phyloP scores from a whole-genome alignment of 2,329 filamentous ascomycete species.

The Colletotrichum gigasporum region DNA sequence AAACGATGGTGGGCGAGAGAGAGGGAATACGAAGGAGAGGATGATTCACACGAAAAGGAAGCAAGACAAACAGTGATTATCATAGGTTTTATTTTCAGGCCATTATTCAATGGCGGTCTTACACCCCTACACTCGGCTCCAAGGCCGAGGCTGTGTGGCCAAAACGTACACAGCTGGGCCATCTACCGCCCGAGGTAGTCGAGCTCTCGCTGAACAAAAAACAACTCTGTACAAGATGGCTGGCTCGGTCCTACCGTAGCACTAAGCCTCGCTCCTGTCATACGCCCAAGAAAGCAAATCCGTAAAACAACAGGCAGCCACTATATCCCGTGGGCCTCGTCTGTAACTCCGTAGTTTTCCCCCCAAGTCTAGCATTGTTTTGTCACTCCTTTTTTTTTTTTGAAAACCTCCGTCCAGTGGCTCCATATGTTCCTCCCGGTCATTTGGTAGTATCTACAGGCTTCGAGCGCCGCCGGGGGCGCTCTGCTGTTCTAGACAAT shows the following conservation, averaged over 20 bases:
- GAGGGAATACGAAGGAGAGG: neutral
- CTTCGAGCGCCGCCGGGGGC: neutral
- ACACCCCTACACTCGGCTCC: neutral
- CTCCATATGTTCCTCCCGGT: slow-evolving; percentile 14
- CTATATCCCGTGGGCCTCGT: slow-evolving; percentile 18
- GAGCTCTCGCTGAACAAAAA: neutral
- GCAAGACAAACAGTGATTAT: neutral
- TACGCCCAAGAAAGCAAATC: slow-evolving; percentile 22
- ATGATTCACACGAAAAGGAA: neutral
- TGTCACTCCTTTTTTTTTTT: slow-evolving; percentile 6
- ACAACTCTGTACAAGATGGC: slow-evolving; percentile 24
- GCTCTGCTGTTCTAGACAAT: slow-evolving; percentile 15
- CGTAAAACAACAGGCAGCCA: slow-evolving; percentile 26
- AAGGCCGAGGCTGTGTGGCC: slow-evolving; percentile 7
- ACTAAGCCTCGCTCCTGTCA: slow-evolving; percentile 10
- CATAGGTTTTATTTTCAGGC: slow-evolving; percentile 20
- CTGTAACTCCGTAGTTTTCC: slow-evolving; percentile 25
- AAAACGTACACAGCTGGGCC: neutral
- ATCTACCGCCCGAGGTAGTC: neutral
- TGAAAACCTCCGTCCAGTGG: slow-evolving; percentile 11
- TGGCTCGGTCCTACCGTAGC: slow-evolving; percentile 5
- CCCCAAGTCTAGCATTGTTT: slow-evolving; percentile 24
- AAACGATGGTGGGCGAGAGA: neutral
- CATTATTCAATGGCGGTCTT: slow-evolving; percentile 2
- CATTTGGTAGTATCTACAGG: slow-evolving; percentile 20